Conservation (phyloP, 495 filamentous ascomycete genomes). For the Xylaria castorea region DNA sequence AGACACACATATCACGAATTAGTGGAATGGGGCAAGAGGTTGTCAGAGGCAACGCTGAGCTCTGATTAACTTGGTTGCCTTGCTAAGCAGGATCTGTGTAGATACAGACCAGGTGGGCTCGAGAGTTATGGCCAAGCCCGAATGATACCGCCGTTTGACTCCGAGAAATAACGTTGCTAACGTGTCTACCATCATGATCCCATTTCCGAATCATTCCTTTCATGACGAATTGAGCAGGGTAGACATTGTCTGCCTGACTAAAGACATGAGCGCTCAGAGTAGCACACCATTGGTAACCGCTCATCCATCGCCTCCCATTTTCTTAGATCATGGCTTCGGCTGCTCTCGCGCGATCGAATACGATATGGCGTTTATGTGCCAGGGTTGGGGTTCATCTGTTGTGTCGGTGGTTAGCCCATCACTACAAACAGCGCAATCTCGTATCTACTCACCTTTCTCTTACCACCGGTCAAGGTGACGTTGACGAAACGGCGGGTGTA, state of each 20-base stretch:
- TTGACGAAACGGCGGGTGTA: constrained; percentile 99
- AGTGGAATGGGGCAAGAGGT: background rate
- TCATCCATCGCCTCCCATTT: constrained; percentile 34
- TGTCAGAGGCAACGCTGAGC: constrained; percentile 32
- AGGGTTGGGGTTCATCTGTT: constrained; percentile 61
- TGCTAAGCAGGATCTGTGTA: constrained; percentile 35
- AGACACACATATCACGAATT: background rate
- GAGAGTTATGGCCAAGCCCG: constrained; percentile 33
- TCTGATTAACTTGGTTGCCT: constrained; percentile 32
- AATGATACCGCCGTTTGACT: constrained; percentile 40
- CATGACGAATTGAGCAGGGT: constrained; percentile 32
- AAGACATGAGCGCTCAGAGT: constrained; percentile 36
- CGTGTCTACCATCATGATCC: constrained; percentile 34
- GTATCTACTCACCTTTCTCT: constrained; percentile 80
- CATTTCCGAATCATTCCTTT: constrained; percentile 32
- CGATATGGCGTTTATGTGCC: constrained; percentile 42
- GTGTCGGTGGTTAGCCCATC: constrained; percentile 19
- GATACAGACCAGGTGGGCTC: constrained; percentile 35
- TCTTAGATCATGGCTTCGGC: constrained; percentile 31
- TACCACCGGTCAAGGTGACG: constrained; percentile 97
- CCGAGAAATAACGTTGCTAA: constrained; percentile 38
- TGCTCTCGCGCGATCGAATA: constrained; percentile 35
- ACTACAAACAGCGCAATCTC: background rate
- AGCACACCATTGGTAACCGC: constrained; percentile 22
- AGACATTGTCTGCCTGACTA: constrained; percentile 29